These are phyloP conservation scores for Tillandsia leiboldiana DNA, from an alignment of 176 grass and related monocot species.

Conservation along the genomic window DNA sequence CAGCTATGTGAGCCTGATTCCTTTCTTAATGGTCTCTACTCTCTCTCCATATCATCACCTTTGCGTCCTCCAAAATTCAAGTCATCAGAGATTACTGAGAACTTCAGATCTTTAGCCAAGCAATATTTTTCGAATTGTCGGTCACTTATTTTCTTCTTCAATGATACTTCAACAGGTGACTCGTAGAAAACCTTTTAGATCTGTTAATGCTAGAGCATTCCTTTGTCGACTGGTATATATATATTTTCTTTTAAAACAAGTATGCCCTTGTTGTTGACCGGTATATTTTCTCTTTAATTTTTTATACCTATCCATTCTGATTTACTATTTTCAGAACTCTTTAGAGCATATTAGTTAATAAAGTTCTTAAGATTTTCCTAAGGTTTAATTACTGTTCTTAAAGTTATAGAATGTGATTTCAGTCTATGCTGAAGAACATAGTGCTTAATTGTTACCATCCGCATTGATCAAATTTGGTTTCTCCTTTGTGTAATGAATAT, in stretches of 20 bases:
- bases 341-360: background rate
- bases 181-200: background rate
- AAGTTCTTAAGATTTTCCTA: background rate
- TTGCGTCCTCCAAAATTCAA: slow-evolving; percentile 81
- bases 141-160: slow-evolving; percentile 84
- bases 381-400: background rate
- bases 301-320: no score
- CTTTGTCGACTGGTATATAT: background rate
- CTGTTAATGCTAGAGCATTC: background rate
- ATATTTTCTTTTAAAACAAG: background rate
- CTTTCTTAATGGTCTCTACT: slow-evolving; percentile 72
- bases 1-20: slow-evolving; percentile 85
- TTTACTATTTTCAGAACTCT: background rate
- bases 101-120: slow-evolving; percentile 79
- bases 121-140: slow-evolving; percentile 88
- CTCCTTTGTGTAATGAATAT: no score
- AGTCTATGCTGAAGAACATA: background rate
- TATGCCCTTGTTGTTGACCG: no score
- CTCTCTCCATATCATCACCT: slow-evolving; percentile 66
- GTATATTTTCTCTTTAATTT: no score
- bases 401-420: background rate
- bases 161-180: slow-evolving; percentile 49
- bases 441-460: background rate
- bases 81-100: slow-evolving; percentile 48
- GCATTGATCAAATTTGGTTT: background rate